Base-by-base conservation (phyloP, 1,284 basidiomycete genomes). In the Anthracocystis setariae region DNA sequence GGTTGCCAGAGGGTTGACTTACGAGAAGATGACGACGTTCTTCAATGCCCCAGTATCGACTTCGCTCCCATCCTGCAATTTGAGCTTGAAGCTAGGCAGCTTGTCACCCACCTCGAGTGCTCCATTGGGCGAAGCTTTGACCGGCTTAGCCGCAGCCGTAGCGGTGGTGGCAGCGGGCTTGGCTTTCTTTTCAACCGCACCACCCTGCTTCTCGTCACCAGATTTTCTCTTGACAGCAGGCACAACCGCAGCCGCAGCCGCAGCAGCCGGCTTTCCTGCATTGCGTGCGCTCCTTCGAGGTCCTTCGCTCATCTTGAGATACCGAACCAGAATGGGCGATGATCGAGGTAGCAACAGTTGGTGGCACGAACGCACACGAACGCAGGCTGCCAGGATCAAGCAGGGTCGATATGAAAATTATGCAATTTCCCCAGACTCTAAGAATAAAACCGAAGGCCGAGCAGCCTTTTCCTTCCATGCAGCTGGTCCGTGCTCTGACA, bases 41-140 rank as follows among this genome's bases (percentile, higher is more conserved):
- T 53, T 63, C 17, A 72, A 49, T 27, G 40, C 27, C 0, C 18
- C 46, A 10, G 66, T 39, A 18, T 65, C 40, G 23, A 72, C 40
- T 8, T 44, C 37, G 32, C 47, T 23, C 2, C 50, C 56, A 39
- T 55, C 42, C 63, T 79, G 73, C 5, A 77, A 64, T 84, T 92
- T 89, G 64, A 97, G 85, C 3, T 85, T 88, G 64, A 94, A 79
- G 3, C 86, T 87, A 1, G 93, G 93, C 39, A 97, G 85, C n/a
- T 84, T 82, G 70, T 90, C 91, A 8, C 93, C 94, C 27, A 92
- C 84, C 57, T 90, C 87, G 59, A 94, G 46, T 12, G 57, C 46
- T 0, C 59, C 59, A 33, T 27, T 86, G 9, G 21, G 25, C 33
- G 46, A 5, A 38, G 35, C 25, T 8, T 45, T 45, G 12, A 29